phyloP scores from a whole-genome alignment of 176 grass and related monocot species.

The Eremochloa ophiuroides region DNA sequence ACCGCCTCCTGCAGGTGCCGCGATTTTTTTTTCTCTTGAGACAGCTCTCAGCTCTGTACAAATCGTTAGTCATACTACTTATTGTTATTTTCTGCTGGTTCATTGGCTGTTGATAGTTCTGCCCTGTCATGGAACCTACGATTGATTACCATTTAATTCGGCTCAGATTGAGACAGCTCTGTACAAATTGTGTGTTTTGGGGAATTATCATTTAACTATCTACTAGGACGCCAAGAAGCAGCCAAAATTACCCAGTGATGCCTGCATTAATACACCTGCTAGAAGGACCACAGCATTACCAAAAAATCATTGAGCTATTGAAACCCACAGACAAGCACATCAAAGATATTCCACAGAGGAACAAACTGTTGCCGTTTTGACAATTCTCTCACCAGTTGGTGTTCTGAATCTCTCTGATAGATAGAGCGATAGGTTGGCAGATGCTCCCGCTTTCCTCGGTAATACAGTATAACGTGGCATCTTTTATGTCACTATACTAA shows the following conservation, averaged over 20 bases:
- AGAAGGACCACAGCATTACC: background rate
- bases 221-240: background rate
- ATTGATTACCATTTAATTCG: background rate
- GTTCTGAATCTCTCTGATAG: background rate
- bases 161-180: slow-evolving; percentile 23
- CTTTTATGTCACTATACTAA: background rate
- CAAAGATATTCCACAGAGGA: background rate
- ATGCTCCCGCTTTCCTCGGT: background rate
- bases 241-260: background rate
- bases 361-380: background rate
- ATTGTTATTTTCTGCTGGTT: background rate
- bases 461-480: background rate
- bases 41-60: background rate
- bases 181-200: background rate
- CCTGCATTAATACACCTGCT: background rate
- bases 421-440: background rate
- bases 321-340: background rate
- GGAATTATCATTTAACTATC: background rate
- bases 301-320: background rate
- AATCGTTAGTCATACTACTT: background rate
- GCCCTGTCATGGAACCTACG: background rate
- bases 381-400: background rate
- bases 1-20: slow-evolving; percentile 77
- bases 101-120: background rate
- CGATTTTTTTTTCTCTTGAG: background rate